Conservation (phyloP, 2,329 filamentous ascomycete species). For the Arthrobotrys musiformis region DNA sequence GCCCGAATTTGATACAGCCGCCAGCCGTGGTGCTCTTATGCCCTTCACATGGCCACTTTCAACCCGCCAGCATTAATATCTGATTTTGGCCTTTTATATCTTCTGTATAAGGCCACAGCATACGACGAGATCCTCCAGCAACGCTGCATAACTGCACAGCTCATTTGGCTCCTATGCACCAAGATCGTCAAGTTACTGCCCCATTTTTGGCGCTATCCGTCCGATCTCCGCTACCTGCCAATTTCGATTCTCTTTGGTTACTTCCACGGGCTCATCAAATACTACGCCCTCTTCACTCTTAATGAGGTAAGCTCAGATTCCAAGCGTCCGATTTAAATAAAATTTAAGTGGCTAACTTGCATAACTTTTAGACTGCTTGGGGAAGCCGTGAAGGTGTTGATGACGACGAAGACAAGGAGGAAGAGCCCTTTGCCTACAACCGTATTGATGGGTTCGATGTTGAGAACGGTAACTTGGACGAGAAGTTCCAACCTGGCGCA, state of each 20-base stretch:
- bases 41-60: conserved; percentile 89
- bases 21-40: conserved; percentile 93
- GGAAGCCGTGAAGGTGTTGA: conserved; percentile 93
- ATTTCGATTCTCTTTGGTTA: conserved; percentile 92
- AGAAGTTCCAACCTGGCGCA: conserved; percentile 28
- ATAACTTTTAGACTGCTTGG: conserved; percentile 80
- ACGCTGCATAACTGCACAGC: conserved; percentile 71
- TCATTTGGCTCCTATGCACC: conserved; percentile 83
- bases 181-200: conserved; percentile 92
- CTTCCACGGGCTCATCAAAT: conserved; percentile 90
- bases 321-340: not conserved
- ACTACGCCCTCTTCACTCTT: conserved; percentile 84
- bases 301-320: conserved; percentile 74
- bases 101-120: conserved; percentile 76
- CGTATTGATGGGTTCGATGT: conserved; percentile 48
- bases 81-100: conserved; percentile 77
- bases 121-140: conserved; percentile 70
- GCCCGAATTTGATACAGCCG: conserved; percentile 69
- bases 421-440: conserved; percentile 51
- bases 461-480: conserved; percentile 42
- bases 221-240: conserved; percentile 81
- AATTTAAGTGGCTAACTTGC: conserved; percentile 26
- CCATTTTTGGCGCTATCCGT: conserved; percentile 84
- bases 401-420: conserved; percentile 73
- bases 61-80: conserved; percentile 85